Conservation (phyloP, 495 filamentous ascomycete genomes). For the Penicillium lagena region DNA sequence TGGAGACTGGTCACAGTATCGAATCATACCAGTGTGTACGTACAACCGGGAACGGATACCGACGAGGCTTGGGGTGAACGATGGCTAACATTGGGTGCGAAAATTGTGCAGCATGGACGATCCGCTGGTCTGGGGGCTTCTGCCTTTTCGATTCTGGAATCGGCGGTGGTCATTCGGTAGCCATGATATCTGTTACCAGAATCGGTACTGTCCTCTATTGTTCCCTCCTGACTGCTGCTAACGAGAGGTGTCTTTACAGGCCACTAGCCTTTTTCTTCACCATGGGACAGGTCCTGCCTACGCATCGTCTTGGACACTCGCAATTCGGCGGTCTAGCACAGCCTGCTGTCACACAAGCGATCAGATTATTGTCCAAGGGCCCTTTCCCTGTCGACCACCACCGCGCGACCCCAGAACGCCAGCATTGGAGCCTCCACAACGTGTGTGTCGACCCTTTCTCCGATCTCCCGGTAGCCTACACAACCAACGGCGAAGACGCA, state of each 20-base stretch:
- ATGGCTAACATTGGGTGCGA: conserved; percentile 22
- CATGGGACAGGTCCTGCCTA: conserved; percentile 83
- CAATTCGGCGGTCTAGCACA: conserved; percentile 70
- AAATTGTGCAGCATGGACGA: conserved; percentile 69
- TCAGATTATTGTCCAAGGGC: conserved; percentile 70
- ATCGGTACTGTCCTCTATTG: conserved; percentile 18
- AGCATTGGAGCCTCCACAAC: conserved; percentile 32
- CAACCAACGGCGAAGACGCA: conserved; percentile 51
- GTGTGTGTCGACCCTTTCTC: conserved; percentile 45
- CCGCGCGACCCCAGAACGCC: conserved; percentile 25
- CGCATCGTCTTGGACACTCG: conserved; percentile 73
- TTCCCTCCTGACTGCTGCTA: conserved; percentile 5
- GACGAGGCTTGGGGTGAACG: conserved; percentile 4
- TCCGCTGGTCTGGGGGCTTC: conserved; percentile 83
- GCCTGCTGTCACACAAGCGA: conserved; percentile 77
- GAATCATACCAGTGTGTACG: conserved; percentile 95
- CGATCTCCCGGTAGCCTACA: conserved; percentile 38
- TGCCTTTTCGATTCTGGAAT: conserved; percentile 69
- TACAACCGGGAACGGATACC: conserved; percentile 22
- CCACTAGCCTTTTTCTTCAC: conserved; percentile 68
- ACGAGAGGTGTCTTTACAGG: conserved; percentile 19
- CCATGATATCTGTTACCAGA: conserved; percentile 79
- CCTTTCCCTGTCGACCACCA: conserved; percentile 43
- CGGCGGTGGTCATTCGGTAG: conserved; percentile 83
- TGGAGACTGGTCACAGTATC: conserved; percentile 53